phyloP scores from a whole-genome alignment of 345 rosid species.

The Laguncularia racemosa region DNA sequence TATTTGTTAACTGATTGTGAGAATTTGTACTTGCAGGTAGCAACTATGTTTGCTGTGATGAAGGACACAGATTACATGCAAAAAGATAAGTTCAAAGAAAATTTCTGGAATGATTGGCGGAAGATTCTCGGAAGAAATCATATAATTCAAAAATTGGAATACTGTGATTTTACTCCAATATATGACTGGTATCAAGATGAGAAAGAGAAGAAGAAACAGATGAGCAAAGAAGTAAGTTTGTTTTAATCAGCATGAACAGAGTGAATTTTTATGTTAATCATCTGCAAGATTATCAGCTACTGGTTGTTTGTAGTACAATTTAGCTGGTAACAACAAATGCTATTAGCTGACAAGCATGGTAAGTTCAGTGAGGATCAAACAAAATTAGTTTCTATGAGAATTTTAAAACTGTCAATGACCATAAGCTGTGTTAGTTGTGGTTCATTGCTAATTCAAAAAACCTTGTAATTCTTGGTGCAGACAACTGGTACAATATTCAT shows the following conservation, averaged over 20 bases:
- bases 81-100: slow-evolving; percentile 75
- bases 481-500: no score
- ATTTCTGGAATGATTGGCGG: slow-evolving; percentile 95
- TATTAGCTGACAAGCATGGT: no score
- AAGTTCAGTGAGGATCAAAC: no score
- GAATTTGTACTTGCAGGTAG: slow-evolving; percentile 61
- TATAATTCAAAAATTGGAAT: slow-evolving; percentile 67
- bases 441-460: no score
- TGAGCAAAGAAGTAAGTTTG: slow-evolving; percentile 77
- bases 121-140: slow-evolving; percentile 76
- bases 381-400: no score
- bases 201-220: slow-evolving; percentile 96
- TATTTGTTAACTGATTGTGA: slow-evolving; percentile 6
- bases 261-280: neutral
- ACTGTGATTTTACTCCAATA: slow-evolving; percentile 80
- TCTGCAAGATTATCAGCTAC: no score
- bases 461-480: no score
- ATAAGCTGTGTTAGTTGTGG: no score
- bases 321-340: no score
- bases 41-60: slow-evolving; percentile 76
- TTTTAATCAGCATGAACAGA: slow-evolving; percentile 1
- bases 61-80: slow-evolving; percentile 83
- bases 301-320: no score
- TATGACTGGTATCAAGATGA: slow-evolving; percentile 83
- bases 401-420: no score